A percentile compares a stretch with the other conserved stretches of the same genome.
Evolutionary conservation across 768 basidiomycete species (phyloP).

Genomic region (Trametes sanguinea): DNA sequence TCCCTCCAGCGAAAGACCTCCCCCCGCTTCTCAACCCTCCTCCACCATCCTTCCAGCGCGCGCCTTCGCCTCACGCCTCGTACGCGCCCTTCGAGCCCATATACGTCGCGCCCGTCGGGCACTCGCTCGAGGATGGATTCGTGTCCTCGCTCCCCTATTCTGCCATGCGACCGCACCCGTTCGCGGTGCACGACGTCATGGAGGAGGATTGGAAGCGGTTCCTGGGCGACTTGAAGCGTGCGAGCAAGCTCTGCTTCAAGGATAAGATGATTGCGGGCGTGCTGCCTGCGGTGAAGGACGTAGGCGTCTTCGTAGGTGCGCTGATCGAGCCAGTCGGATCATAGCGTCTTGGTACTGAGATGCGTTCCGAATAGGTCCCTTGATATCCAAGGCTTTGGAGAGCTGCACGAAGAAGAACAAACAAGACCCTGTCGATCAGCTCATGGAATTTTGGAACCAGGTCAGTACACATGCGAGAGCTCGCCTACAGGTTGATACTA

Average conservation of each 20-base stretch:
- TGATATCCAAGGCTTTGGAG: constrained; percentile 26
- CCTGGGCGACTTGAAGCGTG: constrained; percentile 20
- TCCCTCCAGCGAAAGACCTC: constrained; percentile 3
- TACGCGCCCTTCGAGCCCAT: constrained; percentile 36
- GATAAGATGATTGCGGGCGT: constrained; percentile 16
- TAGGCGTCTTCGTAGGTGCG: constrained; percentile 16
- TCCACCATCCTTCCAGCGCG: constrained; percentile 29
- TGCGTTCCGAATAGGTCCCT: too few species aligned
- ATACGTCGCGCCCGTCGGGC: constrained; percentile 34
- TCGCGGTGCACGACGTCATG: constrained; percentile 48
- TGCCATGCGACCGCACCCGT: constrained; percentile 46
- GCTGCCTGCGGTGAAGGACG: constrained; percentile 8
- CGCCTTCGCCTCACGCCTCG: constrained; percentile 13
- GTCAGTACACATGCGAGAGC: constrained; percentile 30
- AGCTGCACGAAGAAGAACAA: background rate
- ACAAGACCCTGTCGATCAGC: constrained; percentile 2
- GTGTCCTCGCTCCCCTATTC: constrained; percentile 45
- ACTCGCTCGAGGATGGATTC: constrained; percentile 46
- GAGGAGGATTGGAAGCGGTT: constrained; percentile 53
- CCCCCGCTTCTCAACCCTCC: constrained; percentile 20
- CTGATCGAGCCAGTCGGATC: too few species aligned
- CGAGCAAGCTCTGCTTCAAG: constrained; percentile 7
- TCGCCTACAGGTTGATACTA: too few species aligned
- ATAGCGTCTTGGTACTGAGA: too few species aligned
- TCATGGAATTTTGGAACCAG: constrained; percentile 50